Evolutionary conservation across 1,284 basidiomycete genomes (phyloP).

Genomic region (Rhodotorula sp.): DNA sequence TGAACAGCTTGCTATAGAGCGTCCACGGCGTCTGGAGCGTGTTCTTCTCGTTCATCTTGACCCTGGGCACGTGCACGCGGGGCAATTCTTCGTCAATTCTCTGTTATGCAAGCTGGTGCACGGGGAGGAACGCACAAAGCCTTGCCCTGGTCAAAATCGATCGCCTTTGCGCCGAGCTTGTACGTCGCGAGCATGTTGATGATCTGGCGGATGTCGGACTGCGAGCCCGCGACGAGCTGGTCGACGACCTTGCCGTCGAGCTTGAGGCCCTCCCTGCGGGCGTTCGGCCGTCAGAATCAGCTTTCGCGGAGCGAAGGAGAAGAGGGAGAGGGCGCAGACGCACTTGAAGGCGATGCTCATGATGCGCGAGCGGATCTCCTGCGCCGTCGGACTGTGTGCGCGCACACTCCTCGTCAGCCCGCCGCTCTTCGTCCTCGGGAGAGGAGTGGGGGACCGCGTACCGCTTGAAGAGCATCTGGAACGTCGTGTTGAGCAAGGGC

Average conservation of each 20-base stretch:
- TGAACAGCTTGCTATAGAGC: conserved; percentile 78
- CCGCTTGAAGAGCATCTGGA: conserved; percentile 63
- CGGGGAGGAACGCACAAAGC: conserved; percentile 64
- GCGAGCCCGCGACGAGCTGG: conserved; percentile 81
- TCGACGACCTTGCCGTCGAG: conserved; percentile 87
- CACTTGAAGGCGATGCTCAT: conserved; percentile 87
- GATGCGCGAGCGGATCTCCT: conserved; percentile 76
- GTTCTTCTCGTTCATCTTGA: conserved; percentile 88
- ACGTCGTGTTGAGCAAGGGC: conserved; percentile 70
- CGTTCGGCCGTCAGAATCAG: too few species aligned
- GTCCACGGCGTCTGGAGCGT: conserved; percentile 87
- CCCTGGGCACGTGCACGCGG: conserved; percentile 56
- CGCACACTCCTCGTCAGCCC: neutral
- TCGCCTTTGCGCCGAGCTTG: conserved; percentile 71
- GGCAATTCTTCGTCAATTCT: too few species aligned
- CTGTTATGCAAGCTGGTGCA: too few species aligned
- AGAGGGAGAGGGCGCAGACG: conserved; percentile 43
- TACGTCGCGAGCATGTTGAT: conserved; percentile 98
- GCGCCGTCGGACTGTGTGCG: conserved; percentile 69
- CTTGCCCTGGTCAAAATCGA: conserved; percentile 91
- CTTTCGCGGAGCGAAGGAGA: neutral
- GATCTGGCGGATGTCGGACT: conserved; percentile 94
- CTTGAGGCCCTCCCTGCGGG: conserved; percentile 67
- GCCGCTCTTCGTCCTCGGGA: neutral
- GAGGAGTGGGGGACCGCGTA: conserved; percentile 46